Percentiles rank a stretch among this genome's conserved stretches.
These are phyloP conservation scores for Globisporangium acanthophoron DNA, from an alignment of 352 stramenopile species.

Conservation along the genomic window DNA sequence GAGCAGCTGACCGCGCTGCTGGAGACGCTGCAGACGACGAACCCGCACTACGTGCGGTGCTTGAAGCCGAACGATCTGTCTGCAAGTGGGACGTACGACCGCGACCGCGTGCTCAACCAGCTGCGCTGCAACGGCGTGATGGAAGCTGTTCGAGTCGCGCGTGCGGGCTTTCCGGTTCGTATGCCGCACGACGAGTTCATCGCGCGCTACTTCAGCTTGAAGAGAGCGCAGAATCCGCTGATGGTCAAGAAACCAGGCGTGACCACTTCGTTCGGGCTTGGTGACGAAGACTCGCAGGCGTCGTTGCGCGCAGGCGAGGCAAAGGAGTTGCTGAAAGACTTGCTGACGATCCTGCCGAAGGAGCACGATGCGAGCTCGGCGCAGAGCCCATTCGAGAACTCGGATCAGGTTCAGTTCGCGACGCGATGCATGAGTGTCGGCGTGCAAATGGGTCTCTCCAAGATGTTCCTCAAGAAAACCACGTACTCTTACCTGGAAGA, in stretches of 20 bases:
- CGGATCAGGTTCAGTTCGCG: constrained; percentile 60
- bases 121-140: constrained; percentile 85
- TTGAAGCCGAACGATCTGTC: constrained; percentile 87
- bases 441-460: constrained; percentile 92
- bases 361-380: constrained; percentile 71
- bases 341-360: constrained; percentile 90
- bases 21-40: constrained; percentile 64
- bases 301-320: constrained; percentile 49
- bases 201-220: constrained; percentile 70
- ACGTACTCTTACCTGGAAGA: constrained; percentile 90
- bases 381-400: constrained; percentile 61
- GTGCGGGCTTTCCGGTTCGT: constrained; percentile 79
- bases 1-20: constrained; percentile 70
- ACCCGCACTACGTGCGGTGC: constrained; percentile 87
- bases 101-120: constrained; percentile 74
- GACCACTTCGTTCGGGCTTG: constrained; percentile 36
- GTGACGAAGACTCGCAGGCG: constrained; percentile 29
- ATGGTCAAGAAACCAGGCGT: constrained; percentile 19
- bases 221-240: constrained; percentile 39
- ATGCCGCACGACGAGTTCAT: constrained; percentile 73
- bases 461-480: constrained; percentile 93
- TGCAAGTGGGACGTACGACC: constrained; percentile 48
- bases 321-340: constrained; percentile 73
- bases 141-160: constrained; percentile 81
- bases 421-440: constrained; percentile 52